phyloP scores from a whole-genome alignment of 768 basidiomycete genomes.

The Epithele typhae region DNA sequence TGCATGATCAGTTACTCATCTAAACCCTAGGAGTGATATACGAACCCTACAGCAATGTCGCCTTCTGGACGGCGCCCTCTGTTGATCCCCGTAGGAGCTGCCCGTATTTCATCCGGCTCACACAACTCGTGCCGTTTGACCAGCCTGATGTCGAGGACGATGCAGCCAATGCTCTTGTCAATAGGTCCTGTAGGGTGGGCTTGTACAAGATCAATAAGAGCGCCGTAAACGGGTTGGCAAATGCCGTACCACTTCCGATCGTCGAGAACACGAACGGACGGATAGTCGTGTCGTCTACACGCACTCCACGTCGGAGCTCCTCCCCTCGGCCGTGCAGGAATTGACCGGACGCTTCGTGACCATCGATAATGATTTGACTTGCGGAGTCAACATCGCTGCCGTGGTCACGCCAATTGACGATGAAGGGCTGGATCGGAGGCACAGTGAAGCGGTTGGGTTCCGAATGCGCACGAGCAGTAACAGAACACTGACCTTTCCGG shows the following conservation, averaged over 20 bases:
- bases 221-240: neutral
- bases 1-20: neutral
- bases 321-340: constrained; percentile 56
- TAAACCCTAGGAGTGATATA: neutral
- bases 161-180: constrained; percentile 46
- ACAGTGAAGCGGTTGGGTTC: too few relatives aligned
- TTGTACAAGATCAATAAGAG: too few relatives aligned
- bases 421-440: constrained; percentile 41
- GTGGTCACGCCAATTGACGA: constrained; percentile 62
- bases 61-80: constrained; percentile 34
- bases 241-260: constrained; percentile 33
- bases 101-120: too few relatives aligned
- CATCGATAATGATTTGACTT: constrained; percentile 61
- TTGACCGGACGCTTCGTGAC: constrained; percentile 54
- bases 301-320: constrained; percentile 49
- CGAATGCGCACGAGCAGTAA: neutral
- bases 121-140: constrained; percentile 28
- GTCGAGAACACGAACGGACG: constrained; percentile 58
- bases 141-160: constrained; percentile 45
- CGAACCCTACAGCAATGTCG: constrained; percentile 47
- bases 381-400: constrained; percentile 51
- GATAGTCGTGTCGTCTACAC: constrained; percentile 46
- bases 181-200: neutral
- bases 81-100: constrained; percentile 28
- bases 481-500: constrained; percentile 51